Conservation (phyloP, 129 eudicot species). For the Centrapalus pauciflorus region DNA sequence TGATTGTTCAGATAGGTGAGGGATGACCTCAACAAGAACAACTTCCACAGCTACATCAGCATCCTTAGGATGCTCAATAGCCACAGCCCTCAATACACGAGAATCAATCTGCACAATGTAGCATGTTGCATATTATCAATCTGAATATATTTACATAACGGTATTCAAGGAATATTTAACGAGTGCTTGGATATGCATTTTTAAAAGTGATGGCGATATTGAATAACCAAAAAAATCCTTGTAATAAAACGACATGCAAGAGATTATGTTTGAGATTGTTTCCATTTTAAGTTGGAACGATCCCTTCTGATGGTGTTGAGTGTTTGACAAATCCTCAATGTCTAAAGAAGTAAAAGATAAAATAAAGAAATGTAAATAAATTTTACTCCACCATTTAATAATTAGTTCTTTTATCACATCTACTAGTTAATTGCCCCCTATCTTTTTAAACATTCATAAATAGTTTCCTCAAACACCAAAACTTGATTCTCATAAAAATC, state of each 20-base stretch:
- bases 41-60: constrained; percentile 69
- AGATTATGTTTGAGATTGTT: no score
- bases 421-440: no score
- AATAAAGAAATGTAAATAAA: neutral
- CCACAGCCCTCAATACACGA: constrained; percentile 74
- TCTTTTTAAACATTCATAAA: neutral
- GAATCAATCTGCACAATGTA: constrained; percentile 55
- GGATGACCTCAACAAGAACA: constrained; percentile 60
- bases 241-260: no score
- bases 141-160: neutral
- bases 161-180: neutral
- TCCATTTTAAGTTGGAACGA: no score
- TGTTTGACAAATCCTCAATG: neutral
- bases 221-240: neutral
- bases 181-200: neutral
- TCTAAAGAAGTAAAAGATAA: neutral
- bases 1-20: constrained; percentile 25
- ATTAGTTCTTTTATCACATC: no score
- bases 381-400: neutral
- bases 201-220: neutral
- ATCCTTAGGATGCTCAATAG: constrained; percentile 78
- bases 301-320: neutral
- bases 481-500: no score
- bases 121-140: neutral
- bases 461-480: no score